phyloP scores from a whole-genome alignment of 345 rosid genomes.

The Aegle marmelos region DNA sequence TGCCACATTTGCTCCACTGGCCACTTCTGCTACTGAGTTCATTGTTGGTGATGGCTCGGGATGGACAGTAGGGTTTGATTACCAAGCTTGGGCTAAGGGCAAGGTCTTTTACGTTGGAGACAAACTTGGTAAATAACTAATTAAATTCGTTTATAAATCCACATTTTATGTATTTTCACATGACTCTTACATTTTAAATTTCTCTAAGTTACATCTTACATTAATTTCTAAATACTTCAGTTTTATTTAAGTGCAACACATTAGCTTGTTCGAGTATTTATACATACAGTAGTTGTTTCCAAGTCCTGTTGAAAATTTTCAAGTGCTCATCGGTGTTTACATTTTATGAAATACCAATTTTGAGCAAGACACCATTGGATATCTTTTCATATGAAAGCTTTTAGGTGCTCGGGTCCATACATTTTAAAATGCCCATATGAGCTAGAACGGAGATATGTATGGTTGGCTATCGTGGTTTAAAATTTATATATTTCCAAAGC shows the following conservation, averaged over 20 bases:
- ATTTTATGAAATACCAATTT: neutral
- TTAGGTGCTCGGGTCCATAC: no score
- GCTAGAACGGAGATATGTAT: no score
- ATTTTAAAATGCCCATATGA: no score
- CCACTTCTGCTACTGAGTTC: constrained; percentile 20
- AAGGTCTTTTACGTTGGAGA: constrained; percentile 34
- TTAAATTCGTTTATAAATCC: neutral
- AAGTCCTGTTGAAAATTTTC: no score
- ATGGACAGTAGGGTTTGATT: constrained; percentile 31
- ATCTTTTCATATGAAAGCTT: no score
- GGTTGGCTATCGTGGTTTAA: no score
- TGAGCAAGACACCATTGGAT: neutral
- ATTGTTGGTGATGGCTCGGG: constrained; percentile 33
- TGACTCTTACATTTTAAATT: neutral
- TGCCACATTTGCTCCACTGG: constrained; percentile 14
- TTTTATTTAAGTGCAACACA: no score
- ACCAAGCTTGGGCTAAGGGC: constrained; percentile 26
- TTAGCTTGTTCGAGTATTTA: neutral
- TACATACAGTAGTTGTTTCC: neutral
- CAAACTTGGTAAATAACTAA: constrained; percentile 11
- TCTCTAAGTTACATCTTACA: neutral
- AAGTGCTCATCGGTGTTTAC: no score
- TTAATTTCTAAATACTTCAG: neutral
- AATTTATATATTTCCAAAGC: no score
- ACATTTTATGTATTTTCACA: neutral